phyloP scores from a whole-genome alignment of 768 basidiomycete species.

The Cubamyces sp. region DNA sequence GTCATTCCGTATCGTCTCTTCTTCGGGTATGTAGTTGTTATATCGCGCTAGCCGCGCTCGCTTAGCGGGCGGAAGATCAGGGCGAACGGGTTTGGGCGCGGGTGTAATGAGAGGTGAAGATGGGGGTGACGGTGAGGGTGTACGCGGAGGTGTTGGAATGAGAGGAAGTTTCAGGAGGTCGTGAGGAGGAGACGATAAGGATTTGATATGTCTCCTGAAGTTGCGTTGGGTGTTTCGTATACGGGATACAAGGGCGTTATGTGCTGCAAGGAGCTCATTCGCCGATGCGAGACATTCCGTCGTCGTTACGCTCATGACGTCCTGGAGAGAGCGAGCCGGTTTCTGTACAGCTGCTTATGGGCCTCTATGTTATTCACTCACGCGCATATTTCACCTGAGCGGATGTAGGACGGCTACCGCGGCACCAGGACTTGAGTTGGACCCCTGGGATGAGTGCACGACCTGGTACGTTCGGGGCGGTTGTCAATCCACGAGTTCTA shows the following conservation, averaged over 20 bases:
- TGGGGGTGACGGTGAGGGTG: conserved; percentile 52
- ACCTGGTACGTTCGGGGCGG: too few species aligned
- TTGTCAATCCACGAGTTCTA: too few species aligned
- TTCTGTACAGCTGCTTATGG: too few species aligned
- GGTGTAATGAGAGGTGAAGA: conserved; percentile 45
- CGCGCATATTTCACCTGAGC: too few species aligned
- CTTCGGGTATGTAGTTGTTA: conserved; percentile 84
- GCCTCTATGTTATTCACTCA: too few species aligned
- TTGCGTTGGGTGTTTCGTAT: conserved; percentile 59
- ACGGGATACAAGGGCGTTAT: conserved; percentile 59
- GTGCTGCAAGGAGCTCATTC: conserved; percentile 65
- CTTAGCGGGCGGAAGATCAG: conserved; percentile 70
- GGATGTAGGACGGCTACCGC: too few species aligned
- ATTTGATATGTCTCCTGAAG: conserved; percentile 59
- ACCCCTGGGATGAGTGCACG: too few species aligned
- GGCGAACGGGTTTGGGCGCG: conserved; percentile 45
- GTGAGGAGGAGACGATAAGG: conserved; percentile 56
- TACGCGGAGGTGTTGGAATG: conserved; percentile 59
- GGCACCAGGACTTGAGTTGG: too few species aligned
- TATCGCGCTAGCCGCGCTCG: conserved; percentile 72
- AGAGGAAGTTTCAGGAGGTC: conserved; percentile 60
- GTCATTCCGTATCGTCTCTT: conserved; percentile 97
- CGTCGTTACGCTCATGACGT: conserved; percentile 35
- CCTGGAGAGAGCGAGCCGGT: too few species aligned
- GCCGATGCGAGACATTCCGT: conserved; percentile 61